Percentiles rank a stretch among this genome's conserved stretches.
phyloP scores from a whole-genome alignment of 441 rosid genomes.

The Pelargonium myrrhifolium region DNA sequence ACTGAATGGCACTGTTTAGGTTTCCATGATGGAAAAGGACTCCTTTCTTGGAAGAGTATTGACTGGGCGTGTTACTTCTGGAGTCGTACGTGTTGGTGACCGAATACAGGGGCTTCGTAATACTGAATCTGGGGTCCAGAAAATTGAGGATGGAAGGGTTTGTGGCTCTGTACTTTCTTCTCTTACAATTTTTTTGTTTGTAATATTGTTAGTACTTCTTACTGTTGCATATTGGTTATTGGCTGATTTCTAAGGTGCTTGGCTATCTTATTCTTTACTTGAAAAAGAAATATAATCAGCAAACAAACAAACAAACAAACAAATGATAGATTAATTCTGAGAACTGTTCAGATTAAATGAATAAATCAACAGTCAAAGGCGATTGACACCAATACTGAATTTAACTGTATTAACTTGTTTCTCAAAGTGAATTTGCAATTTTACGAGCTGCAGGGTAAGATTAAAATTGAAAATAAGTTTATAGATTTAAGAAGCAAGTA shows the following conservation, averaged over 20 bases:
- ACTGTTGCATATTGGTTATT: background rate
- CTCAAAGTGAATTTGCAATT: background rate
- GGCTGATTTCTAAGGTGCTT: background rate
- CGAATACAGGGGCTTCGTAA: conserved; percentile 65
- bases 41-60: conserved; percentile 84
- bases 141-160: conserved; percentile 97
- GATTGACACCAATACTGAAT: background rate
- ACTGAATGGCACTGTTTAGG: conserved; percentile 38
- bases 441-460: background rate
- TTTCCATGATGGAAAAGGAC: conserved; percentile 96
- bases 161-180: conserved; percentile 16
- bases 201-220: background rate
- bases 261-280: background rate
- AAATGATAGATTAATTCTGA: background rate
- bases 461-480: background rate
- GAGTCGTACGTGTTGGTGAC: conserved; percentile 72
- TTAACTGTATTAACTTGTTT: background rate
- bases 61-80: conserved; percentile 79
- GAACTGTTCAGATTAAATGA: background rate
- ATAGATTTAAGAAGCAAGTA: background rate
- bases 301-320: background rate
- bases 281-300: background rate
- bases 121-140: conserved; percentile 56
- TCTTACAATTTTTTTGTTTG: background rate
- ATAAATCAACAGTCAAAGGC: background rate